phyloP scores from a whole-genome alignment of 495 filamentous ascomycete genomes.

The Neurospora sp. region DNA sequence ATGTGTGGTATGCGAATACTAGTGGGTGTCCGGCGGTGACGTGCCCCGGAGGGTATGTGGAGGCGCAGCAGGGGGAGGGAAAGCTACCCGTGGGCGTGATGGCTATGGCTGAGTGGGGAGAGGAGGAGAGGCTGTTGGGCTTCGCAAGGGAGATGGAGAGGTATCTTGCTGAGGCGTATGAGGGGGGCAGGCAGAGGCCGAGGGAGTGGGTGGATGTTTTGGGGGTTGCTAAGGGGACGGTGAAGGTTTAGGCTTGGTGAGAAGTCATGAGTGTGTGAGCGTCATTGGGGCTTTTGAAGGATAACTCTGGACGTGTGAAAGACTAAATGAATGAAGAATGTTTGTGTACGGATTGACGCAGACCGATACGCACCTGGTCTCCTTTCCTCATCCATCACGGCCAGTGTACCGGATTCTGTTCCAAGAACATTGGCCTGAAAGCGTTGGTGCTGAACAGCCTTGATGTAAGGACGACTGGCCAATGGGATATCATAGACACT shows the following conservation, averaged over 20 bases:
- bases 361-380: too few relatives aligned
- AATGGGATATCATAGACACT: neutral
- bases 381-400: too few relatives aligned
- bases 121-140: constrained; percentile 65
- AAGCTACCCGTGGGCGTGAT: constrained; percentile 68
- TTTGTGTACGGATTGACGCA: too few relatives aligned
- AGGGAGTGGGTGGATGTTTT: constrained; percentile 35
- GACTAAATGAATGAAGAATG: neutral
- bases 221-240: constrained; percentile 15
- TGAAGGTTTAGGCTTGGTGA: neutral
- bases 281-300: neutral
- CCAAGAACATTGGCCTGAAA: neutral
- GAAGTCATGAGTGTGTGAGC: too few relatives aligned
- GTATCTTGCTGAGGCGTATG: constrained; percentile 27
- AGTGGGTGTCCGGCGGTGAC: constrained; percentile 70
- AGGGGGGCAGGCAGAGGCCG: constrained; percentile 29
- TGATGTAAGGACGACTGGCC: neutral
- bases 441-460: neutral
- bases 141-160: constrained; percentile 64
- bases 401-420: too few relatives aligned
- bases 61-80: constrained; percentile 36
- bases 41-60: constrained; percentile 65
- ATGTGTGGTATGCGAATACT: constrained; percentile 80
- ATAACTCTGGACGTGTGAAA: neutral
- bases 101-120: constrained; percentile 85